Evolutionary conservation across 202 grass and related monocot species (phyloP).

Genomic region (Zoysia matrella): DNA sequence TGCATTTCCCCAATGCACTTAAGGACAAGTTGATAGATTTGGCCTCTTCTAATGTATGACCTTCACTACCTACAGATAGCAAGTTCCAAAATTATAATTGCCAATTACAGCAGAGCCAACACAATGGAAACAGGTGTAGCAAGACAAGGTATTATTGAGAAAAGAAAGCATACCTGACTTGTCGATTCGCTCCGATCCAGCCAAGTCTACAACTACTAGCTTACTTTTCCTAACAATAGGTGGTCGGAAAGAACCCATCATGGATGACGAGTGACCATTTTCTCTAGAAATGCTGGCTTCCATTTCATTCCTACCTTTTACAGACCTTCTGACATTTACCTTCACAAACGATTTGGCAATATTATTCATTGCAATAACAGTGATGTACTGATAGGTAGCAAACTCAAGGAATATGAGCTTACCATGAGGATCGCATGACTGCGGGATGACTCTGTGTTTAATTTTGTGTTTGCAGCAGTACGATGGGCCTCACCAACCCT

Average conservation of each 20-base stretch:
- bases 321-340: conserved; percentile 92
- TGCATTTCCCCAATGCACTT: conserved; percentile 96
- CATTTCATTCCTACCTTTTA: conserved; percentile 83
- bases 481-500: conserved; percentile 95
- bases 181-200: conserved; percentile 97
- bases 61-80: conserved; percentile 88
- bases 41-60: conserved; percentile 98
- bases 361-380: conserved; percentile 26
- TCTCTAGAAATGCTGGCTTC: conserved; percentile 67
- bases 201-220: conserved; percentile 97
- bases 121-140: conserved; percentile 5
- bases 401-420: conserved; percentile 46
- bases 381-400: conserved; percentile 1
- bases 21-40: conserved; percentile 99
- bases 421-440: conserved; percentile 99
- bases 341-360: conserved; percentile 47
- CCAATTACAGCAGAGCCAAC: conserved; percentile 29
- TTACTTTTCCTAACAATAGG: conserved; percentile 96
- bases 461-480: conserved; percentile 93
- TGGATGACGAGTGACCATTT: conserved; percentile 85
- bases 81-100: conserved; percentile 39
- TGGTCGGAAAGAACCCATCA: conserved; percentile 79
- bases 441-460: conserved; percentile 98
- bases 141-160: conserved; percentile 14
- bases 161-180: conserved; percentile 71